A percentile compares a stretch with the other conserved stretches of the same genome.
phyloP scores from a whole-genome alignment of 371 early-diverging fungal species.

The Actinomortierella wolfii region DNA sequence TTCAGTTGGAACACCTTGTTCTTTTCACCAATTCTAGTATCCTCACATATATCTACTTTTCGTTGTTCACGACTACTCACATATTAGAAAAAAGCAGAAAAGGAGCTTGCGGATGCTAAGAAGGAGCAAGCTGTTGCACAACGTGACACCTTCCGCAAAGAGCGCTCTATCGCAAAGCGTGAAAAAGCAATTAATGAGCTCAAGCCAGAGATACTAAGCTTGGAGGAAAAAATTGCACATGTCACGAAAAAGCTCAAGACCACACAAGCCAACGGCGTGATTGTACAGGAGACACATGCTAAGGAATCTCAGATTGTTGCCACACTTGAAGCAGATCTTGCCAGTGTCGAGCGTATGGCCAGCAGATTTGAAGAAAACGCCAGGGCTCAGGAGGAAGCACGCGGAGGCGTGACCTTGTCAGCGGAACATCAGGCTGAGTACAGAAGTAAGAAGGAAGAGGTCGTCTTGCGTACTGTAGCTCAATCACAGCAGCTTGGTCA shows the following conservation, averaged over 20 bases:
- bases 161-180: conserved; percentile 72
- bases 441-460: conserved; percentile 65
- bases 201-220: conserved; percentile 61
- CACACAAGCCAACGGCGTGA: conserved; percentile 55
- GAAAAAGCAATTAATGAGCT: conserved; percentile 64
- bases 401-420: conserved; percentile 17
- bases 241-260: conserved; percentile 69
- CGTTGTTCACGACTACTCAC: too few species aligned
- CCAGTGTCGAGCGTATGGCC: conserved; percentile 49
- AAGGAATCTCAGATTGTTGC: conserved; percentile 54
- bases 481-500: conserved; percentile 73
- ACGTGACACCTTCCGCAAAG: conserved; percentile 74
- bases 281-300: conserved; percentile 60
- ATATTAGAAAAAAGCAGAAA: conserved; percentile 52
- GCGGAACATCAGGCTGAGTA: conserved; percentile 17
- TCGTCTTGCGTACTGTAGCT: conserved; percentile 62
- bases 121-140: conserved; percentile 75
- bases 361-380: conserved; percentile 51
- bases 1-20: too few species aligned
- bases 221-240: conserved; percentile 77
- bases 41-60: background rate
- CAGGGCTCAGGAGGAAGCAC: conserved; percentile 49
- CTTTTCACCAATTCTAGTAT: background rate
- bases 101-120: conserved; percentile 63
- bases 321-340: conserved; percentile 21